Percentiles rank a stretch among this genome's conserved stretches.
These are phyloP conservation scores for Drosera capensis DNA, from an alignment of 148 eudicot species.

Conservation along the genomic window DNA sequence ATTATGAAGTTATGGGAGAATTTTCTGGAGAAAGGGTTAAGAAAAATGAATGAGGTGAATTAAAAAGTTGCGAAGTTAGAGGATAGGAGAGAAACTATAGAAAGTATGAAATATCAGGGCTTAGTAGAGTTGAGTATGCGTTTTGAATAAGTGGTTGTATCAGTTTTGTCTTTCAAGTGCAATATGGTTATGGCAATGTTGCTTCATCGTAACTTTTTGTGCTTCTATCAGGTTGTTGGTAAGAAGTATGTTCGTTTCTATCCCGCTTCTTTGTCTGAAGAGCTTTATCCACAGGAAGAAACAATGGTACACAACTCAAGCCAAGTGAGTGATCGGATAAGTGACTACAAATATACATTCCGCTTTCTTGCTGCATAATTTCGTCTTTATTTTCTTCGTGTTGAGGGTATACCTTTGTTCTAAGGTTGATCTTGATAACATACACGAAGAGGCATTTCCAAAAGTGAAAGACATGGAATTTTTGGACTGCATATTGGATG, in stretches of 20 bases:
- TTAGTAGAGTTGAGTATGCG: no score
- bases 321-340: slow-evolving; percentile 33
- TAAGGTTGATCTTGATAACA: slow-evolving; percentile 82
- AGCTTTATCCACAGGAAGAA: slow-evolving; percentile 75
- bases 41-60: no score
- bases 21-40: no score
- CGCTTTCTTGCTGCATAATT: not conserved
- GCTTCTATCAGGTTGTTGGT: slow-evolving; percentile 65
- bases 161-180: no score
- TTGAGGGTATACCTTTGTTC: slow-evolving; percentile 1
- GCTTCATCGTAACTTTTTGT: no score
- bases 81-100: no score
- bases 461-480: slow-evolving; percentile 57
- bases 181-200: no score
- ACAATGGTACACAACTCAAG: slow-evolving; percentile 87
- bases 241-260: slow-evolving; percentile 87
- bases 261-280: slow-evolving; percentile 63
- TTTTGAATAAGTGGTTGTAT: no score
- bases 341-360: not conserved
- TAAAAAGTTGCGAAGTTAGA: no score
- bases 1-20: no score
- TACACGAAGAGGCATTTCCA: slow-evolving; percentile 58
- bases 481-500: slow-evolving; percentile 22
- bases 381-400: not conserved
- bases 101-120: no score